These are phyloP conservation scores for Skeletonema menzelii DNA, from an alignment of 108 stramenopile genomes.

Conservation along the genomic window DNA sequence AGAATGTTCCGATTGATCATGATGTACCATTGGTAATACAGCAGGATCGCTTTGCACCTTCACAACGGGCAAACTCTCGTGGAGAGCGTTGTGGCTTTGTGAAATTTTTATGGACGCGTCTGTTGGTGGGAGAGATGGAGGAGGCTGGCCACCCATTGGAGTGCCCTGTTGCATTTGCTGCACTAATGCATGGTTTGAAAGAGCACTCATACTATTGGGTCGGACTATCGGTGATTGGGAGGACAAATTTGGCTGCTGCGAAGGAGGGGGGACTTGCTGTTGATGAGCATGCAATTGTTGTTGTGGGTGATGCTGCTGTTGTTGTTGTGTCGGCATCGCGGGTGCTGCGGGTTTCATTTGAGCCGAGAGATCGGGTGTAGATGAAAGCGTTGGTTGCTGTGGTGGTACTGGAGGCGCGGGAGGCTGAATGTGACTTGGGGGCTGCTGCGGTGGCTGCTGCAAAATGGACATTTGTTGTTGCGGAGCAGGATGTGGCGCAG, in stretches of 20 bases:
- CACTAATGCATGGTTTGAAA: background rate
- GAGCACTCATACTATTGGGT: slow-evolving; percentile 20
- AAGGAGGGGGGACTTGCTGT: slow-evolving; percentile 35
- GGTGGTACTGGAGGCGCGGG: background rate
- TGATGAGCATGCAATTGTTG: slow-evolving; percentile 17
- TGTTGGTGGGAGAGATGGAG: background rate
- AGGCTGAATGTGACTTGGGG: background rate
- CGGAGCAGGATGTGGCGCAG: background rate
- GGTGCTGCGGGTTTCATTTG: background rate
- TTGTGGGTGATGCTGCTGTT: slow-evolving; percentile 15
- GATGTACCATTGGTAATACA: slow-evolving; percentile 7
- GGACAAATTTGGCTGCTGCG: slow-evolving; percentile 31
- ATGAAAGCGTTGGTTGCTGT: background rate
- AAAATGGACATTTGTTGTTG: background rate
- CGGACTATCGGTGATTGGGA: background rate
- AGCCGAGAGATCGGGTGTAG: background rate
- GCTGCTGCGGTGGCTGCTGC: background rate
- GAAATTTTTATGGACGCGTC: background rate
- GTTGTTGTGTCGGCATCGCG: background rate
- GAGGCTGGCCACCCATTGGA: background rate
- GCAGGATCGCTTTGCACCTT: background rate
- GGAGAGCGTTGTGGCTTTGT: slow-evolving; percentile 1
- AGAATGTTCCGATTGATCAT: background rate
- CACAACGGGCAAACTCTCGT: background rate
- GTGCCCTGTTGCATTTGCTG: background rate